phyloP scores from a whole-genome alignment of 2,329 filamentous ascomycete species.

The Talaromyces sp. region DNA sequence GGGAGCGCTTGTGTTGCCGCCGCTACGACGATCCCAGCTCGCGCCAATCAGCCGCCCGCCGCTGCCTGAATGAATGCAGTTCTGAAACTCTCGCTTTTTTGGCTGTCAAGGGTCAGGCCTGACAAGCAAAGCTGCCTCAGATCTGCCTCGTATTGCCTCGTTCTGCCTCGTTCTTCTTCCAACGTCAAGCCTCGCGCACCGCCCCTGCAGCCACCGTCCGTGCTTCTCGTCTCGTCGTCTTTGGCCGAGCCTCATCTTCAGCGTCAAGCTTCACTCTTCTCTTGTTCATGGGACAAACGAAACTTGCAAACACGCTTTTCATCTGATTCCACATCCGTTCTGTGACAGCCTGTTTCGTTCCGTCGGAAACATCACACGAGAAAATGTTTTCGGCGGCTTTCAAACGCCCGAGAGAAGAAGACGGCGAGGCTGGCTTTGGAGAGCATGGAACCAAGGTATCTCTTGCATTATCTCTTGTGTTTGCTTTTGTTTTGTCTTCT shows the following conservation, averaged over 20 bases:
- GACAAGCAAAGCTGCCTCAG: not conserved
- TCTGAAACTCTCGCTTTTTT: not conserved
- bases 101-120: not conserved
- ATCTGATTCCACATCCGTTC: not conserved
- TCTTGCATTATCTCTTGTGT: constrained; percentile 12
- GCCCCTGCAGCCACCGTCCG: not conserved
- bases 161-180: too few species aligned
- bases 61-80: not conserved
- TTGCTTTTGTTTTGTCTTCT: not conserved
- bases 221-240: not conserved
- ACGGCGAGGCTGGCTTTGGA: constrained; percentile 58
- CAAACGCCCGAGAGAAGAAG: constrained; percentile 33
- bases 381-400: constrained; percentile 18
- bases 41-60: not conserved
- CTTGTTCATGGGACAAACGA: not conserved
- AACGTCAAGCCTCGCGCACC: not conserved
- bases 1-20: not conserved
- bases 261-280: not conserved
- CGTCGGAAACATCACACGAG: not conserved
- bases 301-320: not conserved
- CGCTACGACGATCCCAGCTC: not conserved
- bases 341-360: not conserved
- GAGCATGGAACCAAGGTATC: constrained; percentile 33
- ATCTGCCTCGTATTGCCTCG: not conserved
- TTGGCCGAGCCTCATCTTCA: not conserved